Percentiles rank a stretch among this genome's conserved stretches.
Conservation (phyloP, 331 rosid species). For the Phaseolus coccineus region DNA sequence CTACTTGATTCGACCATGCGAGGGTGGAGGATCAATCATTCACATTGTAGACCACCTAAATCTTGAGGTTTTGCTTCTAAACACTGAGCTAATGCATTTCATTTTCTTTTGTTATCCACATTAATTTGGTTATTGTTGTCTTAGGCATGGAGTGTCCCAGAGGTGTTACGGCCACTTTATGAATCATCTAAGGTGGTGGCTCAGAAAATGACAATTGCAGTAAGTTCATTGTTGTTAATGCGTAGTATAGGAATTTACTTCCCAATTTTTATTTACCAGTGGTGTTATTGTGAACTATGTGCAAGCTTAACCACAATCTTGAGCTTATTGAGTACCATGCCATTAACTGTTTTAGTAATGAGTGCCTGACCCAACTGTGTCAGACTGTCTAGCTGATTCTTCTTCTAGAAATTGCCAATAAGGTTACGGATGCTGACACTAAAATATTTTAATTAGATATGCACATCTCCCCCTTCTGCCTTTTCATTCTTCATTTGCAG, state of each 20-base stretch:
- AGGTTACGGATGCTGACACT: neutral
- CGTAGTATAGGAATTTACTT: neutral
- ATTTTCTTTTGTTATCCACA: neutral
- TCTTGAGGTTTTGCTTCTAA: slow-evolving; percentile 72
- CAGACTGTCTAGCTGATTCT: neutral
- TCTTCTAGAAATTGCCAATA: neutral
- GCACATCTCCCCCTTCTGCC: neutral
- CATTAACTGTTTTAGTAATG: neutral
- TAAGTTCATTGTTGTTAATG: slow-evolving; percentile 50
- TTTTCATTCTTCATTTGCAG: slow-evolving; percentile 22
- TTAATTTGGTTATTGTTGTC: slow-evolving; percentile 32
- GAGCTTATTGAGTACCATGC: neutral
- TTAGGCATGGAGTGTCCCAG: slow-evolving; percentile 96
- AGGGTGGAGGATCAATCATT: slow-evolving; percentile 97
- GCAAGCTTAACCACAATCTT: neutral
- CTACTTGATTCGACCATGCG: slow-evolving; percentile 92
- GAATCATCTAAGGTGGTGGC: slow-evolving; percentile 93
- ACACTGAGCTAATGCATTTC: slow-evolving; percentile 9
- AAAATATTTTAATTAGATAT: slow-evolving; percentile 7
- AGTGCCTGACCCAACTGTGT: neutral
- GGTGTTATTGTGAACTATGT: neutral
- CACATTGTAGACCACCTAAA: slow-evolving; percentile 96
- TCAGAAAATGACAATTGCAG: slow-evolving; percentile 92
- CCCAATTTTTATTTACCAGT: neutral
- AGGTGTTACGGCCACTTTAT: slow-evolving; percentile 91